A percentile compares a stretch with the other conserved stretches of the same genome.
phyloP scores from a whole-genome alignment of 176 grass and related monocot species.

The Tuctoria greenei region DNA sequence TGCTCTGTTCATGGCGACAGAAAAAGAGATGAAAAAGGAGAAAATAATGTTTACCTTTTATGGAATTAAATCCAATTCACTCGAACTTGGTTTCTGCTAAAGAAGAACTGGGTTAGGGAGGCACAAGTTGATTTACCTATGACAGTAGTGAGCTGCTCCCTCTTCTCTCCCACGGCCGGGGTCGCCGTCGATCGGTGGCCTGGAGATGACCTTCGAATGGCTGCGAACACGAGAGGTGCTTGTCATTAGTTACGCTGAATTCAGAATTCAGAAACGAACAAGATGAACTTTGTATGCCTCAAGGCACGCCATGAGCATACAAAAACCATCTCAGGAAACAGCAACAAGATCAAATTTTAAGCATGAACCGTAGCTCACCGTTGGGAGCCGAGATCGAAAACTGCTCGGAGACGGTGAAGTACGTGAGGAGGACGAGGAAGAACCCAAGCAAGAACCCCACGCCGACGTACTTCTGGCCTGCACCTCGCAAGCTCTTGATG shows the following conservation, averaged over 20 bases:
- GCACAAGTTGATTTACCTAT: conserved; percentile 35
- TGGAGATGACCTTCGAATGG: conserved; percentile 50
- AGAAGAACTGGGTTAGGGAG: neutral
- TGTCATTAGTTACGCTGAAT: conserved; percentile 14
- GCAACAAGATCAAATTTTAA: no score
- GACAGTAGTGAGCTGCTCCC: conserved; percentile 19
- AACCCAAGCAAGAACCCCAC: conserved; percentile 64
- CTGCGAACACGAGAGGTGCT: conserved; percentile 13
- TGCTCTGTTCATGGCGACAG: conserved; percentile 39
- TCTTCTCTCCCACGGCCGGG: conserved; percentile 38
- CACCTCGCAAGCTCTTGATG: conserved; percentile 52
- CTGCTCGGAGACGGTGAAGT: conserved; percentile 73
- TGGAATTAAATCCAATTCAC: neutral
- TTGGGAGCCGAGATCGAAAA: conserved; percentile 65
- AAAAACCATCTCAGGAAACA: neutral
- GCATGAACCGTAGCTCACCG: conserved; percentile 33
- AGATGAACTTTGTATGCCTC: neutral
- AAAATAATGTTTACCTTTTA: neutral
- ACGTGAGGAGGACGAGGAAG: conserved; percentile 73
- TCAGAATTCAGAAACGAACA: neutral
- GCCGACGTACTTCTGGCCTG: conserved; percentile 59
- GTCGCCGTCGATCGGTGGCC: neutral
- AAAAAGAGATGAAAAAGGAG: neutral
- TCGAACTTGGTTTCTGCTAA: neutral
- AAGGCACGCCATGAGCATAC: neutral